Conservation (phyloP, 352 stramenopile genomes). For the Phytophthora lateralis region DNA sequence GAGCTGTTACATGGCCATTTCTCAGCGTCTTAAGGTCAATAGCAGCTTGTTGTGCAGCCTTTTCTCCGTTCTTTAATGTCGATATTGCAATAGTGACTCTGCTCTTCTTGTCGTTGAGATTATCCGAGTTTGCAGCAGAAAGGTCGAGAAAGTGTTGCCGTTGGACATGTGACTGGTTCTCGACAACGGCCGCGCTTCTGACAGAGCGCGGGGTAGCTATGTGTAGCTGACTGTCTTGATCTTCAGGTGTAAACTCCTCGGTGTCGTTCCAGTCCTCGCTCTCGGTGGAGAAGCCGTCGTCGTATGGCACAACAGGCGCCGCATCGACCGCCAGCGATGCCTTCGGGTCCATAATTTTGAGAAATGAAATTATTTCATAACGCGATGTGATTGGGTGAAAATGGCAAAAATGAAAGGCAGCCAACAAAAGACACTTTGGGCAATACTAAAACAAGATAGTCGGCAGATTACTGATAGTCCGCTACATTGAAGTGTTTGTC, state of each 20-base stretch:
- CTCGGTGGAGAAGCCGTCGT: constrained; percentile 42
- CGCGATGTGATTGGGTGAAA: constrained; percentile 12
- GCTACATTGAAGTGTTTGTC: no score
- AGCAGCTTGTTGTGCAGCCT: not conserved
- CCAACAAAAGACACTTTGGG: no score
- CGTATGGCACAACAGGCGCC: constrained; percentile 19
- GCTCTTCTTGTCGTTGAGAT: not conserved
- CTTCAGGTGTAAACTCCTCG: not conserved
- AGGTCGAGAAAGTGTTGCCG: constrained; percentile 5
- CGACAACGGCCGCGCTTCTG: not conserved
- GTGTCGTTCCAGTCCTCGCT: constrained; percentile 27
- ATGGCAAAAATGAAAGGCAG: not conserved
- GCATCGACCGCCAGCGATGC: constrained; percentile 23
- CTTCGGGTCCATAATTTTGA: constrained; percentile 21
- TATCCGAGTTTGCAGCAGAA: not conserved
- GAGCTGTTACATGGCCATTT: not conserved
- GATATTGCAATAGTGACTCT: not conserved
- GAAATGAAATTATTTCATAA: not conserved
- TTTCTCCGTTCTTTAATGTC: not conserved
- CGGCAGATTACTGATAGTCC: no score
- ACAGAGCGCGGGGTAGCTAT: not conserved
- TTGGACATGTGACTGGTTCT: constrained; percentile 17
- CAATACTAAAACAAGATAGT: no score
- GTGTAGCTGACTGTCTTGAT: not conserved
- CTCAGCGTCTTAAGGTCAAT: not conserved